Evolutionary conservation across 108 stramenopile species (phyloP), one percentile per base, ranked within the genome.

Genomic region (Pelagomonas calceolata): DNA sequence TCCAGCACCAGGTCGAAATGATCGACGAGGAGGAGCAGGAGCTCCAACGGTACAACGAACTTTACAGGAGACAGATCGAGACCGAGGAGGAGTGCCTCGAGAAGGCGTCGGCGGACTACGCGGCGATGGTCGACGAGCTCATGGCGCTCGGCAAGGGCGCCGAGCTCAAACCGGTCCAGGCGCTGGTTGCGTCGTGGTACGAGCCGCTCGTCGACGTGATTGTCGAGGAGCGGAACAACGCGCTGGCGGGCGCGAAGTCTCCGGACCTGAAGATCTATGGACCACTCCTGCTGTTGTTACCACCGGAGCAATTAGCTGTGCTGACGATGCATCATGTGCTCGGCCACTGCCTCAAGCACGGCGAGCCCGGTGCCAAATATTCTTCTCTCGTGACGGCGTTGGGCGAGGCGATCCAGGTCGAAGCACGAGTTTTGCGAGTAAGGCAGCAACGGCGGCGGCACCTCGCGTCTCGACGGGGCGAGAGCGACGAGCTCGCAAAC

Each of bases 281-380:
- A 14, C 90, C 92, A 0, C 83, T 87, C 60, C 75, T 97, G 5
- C 87, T 92, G 72, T 78, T 89, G 1, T 70, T 97, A 32, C 86
- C 81, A 65, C 81, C 92, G 26, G 86, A 88, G 63, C 93, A 94
- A 71, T 82, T 97, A 68, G 91, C 96, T 12, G 89, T 94, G 34
- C 82, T 97, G 37, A n/a, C 85, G 4, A 81, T 91, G 34, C 91
- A 95, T 72, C 83, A 85, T 30, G 88, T 88, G 35, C 75, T 91
- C 43, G 85, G 80, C 32, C 68, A 77, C 51, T 66, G 84, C 17
- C 71, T 94, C 18, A 31, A 66, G 29, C 70, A 74, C 45, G 78
- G 79, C 5, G 76, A 68, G 26, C 75, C 77, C 15, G 88, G 88
- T 39, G 75, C 81, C 5, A 78, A 86, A n/a, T 75, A 91, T 18